These are phyloP conservation scores for Xylaria multiplex DNA, from an alignment of 2,329 filamentous ascomycete species.

Conservation along the genomic window DNA sequence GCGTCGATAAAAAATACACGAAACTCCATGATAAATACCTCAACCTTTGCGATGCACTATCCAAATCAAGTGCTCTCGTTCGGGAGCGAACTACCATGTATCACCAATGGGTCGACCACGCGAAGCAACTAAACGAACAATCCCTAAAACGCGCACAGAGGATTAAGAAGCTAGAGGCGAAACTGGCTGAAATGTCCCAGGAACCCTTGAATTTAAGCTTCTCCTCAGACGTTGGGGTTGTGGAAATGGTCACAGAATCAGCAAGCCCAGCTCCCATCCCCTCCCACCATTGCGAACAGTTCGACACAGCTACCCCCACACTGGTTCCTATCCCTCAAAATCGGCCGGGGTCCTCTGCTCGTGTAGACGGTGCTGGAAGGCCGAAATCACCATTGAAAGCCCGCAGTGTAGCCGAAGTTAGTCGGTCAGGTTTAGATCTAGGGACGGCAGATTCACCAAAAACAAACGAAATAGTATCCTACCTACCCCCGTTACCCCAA, in stretches of 20 bases:
- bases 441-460: not conserved
- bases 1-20: conserved; percentile 54
- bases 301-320: not conserved
- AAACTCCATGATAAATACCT: conserved; percentile 49
- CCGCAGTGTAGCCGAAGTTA: not conserved
- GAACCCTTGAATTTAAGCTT: conserved; percentile 38
- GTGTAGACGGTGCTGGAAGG: not conserved
- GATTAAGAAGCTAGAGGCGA: conserved; percentile 56
- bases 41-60: conserved; percentile 43
- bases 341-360: not conserved
- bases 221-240: conserved; percentile 38
- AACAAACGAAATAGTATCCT: conserved; percentile 16
- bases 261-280: conserved; percentile 2
- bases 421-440: not conserved
- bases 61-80: conserved; percentile 51
- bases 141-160: conserved; percentile 47
- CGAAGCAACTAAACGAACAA: conserved; percentile 53
- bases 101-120: conserved; percentile 58
- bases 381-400: conserved; percentile 2
- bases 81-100: conserved; percentile 56
- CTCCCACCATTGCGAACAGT: not conserved
- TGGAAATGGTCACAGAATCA: conserved; percentile 20
- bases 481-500: conserved; percentile 48
- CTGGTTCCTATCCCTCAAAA: not conserved
- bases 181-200: conserved; percentile 41